phyloP scores from a whole-genome alignment of 371 early-diverging fungal genomes.

The Syncephalis fuscata region DNA sequence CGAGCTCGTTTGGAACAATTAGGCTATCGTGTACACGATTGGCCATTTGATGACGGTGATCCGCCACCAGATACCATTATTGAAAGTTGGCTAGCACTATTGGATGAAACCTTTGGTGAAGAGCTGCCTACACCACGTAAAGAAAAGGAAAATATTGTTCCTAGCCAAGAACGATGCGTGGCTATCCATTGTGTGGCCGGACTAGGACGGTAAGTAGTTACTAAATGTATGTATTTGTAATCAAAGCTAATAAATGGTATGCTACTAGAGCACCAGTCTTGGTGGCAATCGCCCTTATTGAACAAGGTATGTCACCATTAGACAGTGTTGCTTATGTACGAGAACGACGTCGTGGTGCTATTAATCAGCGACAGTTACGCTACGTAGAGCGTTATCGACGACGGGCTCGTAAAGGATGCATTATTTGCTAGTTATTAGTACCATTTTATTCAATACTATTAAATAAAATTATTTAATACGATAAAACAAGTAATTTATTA shows the following conservation, averaged over 20 bases:
- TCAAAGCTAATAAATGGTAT: neutral
- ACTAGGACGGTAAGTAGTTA: conserved; percentile 36
- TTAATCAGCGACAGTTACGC: conserved; percentile 61
- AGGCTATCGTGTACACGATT: conserved; percentile 15
- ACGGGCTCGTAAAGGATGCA: neutral
- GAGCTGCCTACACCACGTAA: conserved; percentile 9
- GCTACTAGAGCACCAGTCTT: conserved; percentile 40
- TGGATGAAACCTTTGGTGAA: conserved; percentile 26
- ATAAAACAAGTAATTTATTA: too few relatives aligned
- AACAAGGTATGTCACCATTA: conserved; percentile 57
- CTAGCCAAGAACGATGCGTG: conserved; percentile 26
- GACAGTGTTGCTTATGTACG: conserved; percentile 66
- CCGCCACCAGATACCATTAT: conserved; percentile 57
- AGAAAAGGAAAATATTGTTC: conserved; percentile 11
- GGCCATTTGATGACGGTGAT: conserved; percentile 63
- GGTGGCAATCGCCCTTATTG: conserved; percentile 66
- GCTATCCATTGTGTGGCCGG: conserved; percentile 83
- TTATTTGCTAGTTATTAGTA: too few relatives aligned
- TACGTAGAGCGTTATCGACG: conserved; percentile 48
- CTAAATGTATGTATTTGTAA: neutral
- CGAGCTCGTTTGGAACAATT: conserved; percentile 28
- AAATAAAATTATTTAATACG: too few relatives aligned
- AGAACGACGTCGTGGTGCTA: conserved; percentile 56
- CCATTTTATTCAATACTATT: too few relatives aligned
- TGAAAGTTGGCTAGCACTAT: conserved; percentile 51